Conservation (phyloP, 805 yeast genomes). For the Yamadazyma endophytica region DNA sequence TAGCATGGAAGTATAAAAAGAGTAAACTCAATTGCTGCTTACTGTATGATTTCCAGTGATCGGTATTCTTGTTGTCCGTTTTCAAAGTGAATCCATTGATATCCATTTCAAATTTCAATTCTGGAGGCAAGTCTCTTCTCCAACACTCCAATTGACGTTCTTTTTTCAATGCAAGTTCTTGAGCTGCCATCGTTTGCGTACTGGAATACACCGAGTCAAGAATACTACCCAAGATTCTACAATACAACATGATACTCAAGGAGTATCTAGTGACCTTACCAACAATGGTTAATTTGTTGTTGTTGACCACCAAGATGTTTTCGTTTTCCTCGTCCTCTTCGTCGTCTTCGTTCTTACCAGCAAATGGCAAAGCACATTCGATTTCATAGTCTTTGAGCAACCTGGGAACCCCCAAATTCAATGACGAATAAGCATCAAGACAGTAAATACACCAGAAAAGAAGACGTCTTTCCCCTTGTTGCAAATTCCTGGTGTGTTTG, state of each 20-base stretch:
- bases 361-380: conserved; percentile 80
- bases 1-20: conserved; percentile 40
- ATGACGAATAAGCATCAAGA: conserved; percentile 69
- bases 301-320: conserved; percentile 56
- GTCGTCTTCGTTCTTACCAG: conserved; percentile 39
- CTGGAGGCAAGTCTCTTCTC: conserved; percentile 65
- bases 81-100: conserved; percentile 47
- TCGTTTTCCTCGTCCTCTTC: conserved; percentile 42
- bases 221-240: conserved; percentile 70
- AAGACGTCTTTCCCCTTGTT: conserved; percentile 79
- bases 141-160: conserved; percentile 77
- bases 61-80: conserved; percentile 17
- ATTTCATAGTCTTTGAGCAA: conserved; percentile 75
- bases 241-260: conserved; percentile 60
- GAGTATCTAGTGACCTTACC: conserved; percentile 68
- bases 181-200: conserved; percentile 31
- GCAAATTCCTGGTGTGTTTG: conserved; percentile 50
- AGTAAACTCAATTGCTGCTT: conserved; percentile 52
- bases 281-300: conserved; percentile 55
- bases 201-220: conserved; percentile 69
- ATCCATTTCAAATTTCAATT: conserved; percentile 61
- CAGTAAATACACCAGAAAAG: conserved; percentile 82
- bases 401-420: conserved; percentile 79
- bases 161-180: conserved; percentile 13
- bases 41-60: conserved; percentile 24